Evolutionary conservation across 768 basidiomycete genomes (phyloP), one percentile per base, ranked within the genome.

Genomic region (Boletus vermiculosoides): DNA sequence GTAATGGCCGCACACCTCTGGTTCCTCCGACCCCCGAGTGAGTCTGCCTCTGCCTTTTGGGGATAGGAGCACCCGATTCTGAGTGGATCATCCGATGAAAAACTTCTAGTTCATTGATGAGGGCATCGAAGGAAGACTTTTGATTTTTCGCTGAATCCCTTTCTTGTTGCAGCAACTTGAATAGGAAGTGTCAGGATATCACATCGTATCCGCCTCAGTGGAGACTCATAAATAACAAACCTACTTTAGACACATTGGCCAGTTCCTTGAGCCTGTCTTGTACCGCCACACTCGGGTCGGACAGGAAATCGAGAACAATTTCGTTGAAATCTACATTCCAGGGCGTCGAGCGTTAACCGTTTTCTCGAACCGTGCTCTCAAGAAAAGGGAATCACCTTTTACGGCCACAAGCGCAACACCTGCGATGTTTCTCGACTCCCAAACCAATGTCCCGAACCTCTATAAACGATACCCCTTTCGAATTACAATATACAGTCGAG

Each of bases 391-490:
- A 15, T 34, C 1, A 61, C 65, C 65, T 56, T 58, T 66, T 5
- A 61, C 10, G 11, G 64, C 64, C 13, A 54, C 61, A 34, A 63
- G 55, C 8, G 49, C 57, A n/a, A 56, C 12, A 0, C 64, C 41
- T 6, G 64, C 64, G 16, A 56, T 46, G 4, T 46, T 41, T 50
- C 61, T 66, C 28, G 64, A 66, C 18, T 54, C 61, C 64, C 65
- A 66, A 20, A 66, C 22, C 28, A 60, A 34, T 9, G 44, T 23
- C 9, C 60, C 58, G 10, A 66, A 58, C 25, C 31, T 63, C 64
- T 66, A 41, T 30, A 13, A 37, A 25, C 25, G 20, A 1, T 0
- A 20, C 34, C 30, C 7, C 22, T 2, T 44, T 50, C 7, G 4
- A 36, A 50, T 12, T 4, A n/a, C 6, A 39, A 39, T 33, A n/a